A percentile compares a stretch with the other conserved stretches of the same genome.
These are phyloP conservation scores for Nitzschia putrida DNA, from an alignment of 108 stramenopile species.

Conservation along the genomic window DNA sequence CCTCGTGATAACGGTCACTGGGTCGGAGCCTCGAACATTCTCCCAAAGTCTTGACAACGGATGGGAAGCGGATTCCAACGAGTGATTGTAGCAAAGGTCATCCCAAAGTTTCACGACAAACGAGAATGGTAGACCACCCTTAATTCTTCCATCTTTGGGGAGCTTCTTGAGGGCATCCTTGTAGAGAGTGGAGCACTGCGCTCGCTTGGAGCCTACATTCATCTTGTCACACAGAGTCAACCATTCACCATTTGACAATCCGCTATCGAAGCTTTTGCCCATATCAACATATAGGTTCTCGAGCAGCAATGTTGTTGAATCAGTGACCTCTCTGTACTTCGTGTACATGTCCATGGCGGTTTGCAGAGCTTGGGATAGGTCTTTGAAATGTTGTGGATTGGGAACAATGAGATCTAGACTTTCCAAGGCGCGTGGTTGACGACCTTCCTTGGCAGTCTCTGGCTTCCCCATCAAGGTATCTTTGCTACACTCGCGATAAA, in stretches of 20 bases:
- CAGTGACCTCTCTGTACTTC: slow-evolving; percentile 27
- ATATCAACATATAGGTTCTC: slow-evolving; percentile 67
- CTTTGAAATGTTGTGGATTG: slow-evolving; percentile 43
- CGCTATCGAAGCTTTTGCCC: slow-evolving; percentile 44
- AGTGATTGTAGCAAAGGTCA: slow-evolving; percentile 22
- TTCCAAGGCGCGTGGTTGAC: slow-evolving; percentile 34
- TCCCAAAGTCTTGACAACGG: slow-evolving; percentile 45
- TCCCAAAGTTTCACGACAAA: slow-evolving; percentile 32
- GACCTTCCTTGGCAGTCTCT: slow-evolving; percentile 19
- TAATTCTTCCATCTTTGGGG: slow-evolving; percentile 8
- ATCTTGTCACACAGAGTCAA: slow-evolving; percentile 50
- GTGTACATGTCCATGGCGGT: slow-evolving; percentile 49
- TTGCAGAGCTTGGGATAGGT: slow-evolving; percentile 51
- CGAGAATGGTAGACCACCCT: slow-evolving; percentile 27
- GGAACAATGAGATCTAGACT: slow-evolving; percentile 73
- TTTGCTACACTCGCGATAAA: slow-evolving; percentile 17
- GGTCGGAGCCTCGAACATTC: slow-evolving; percentile 42
- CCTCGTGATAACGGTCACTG: slow-evolving; percentile 24
- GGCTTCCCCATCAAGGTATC: neutral
- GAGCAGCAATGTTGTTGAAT: slow-evolving; percentile 29
- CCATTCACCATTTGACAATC: slow-evolving; percentile 49
- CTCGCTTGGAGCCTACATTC: slow-evolving; percentile 54
- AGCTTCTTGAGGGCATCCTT: slow-evolving; percentile 26
- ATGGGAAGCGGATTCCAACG: slow-evolving; percentile 15
- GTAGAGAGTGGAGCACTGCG: slow-evolving; percentile 10